Evolutionary conservation across 2,329 filamentous ascomycete genomes (phyloP).

Genomic region (Camillea tinctor): DNA sequence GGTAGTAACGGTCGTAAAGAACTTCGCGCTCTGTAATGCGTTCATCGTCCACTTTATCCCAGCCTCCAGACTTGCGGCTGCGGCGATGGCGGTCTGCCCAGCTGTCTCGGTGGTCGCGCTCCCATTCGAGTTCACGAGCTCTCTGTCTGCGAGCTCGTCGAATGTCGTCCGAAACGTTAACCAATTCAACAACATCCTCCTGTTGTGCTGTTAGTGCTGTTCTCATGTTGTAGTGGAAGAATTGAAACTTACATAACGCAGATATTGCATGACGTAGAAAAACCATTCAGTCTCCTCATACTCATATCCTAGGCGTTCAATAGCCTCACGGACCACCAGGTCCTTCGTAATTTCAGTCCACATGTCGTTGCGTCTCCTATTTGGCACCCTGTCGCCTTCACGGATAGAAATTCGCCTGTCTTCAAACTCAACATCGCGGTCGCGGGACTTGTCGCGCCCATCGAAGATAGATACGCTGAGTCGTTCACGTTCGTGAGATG

Average conservation of each 20-base stretch:
- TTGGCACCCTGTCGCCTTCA: slow-evolving; percentile 32
- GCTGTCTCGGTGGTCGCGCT: slow-evolving; percentile 55
- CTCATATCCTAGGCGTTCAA: slow-evolving; percentile 79
- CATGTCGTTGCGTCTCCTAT: slow-evolving; percentile 61
- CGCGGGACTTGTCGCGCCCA: slow-evolving; percentile 28
- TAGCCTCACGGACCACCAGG: slow-evolving; percentile 80
- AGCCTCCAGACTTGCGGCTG: slow-evolving; percentile 33
- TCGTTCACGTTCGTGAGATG: slow-evolving; percentile 30
- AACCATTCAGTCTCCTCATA: slow-evolving; percentile 88
- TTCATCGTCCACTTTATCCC: slow-evolving; percentile 56
- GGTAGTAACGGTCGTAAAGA: slow-evolving; percentile 51
- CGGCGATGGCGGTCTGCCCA: slow-evolving; percentile 42
- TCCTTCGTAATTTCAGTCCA: slow-evolving; percentile 99
- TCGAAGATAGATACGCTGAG: slow-evolving; percentile 48
- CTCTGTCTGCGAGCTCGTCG: slow-evolving; percentile 59
- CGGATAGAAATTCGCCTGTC: slow-evolving; percentile 47
- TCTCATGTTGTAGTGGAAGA: not conserved
- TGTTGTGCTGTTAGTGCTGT: slow-evolving; percentile 42
- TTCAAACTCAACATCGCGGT: slow-evolving; percentile 53
- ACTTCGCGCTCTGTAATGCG: slow-evolving; percentile 67
- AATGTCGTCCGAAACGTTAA: slow-evolving; percentile 80
- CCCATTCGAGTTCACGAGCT: slow-evolving; percentile 55
- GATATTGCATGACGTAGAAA: slow-evolving; percentile 90
- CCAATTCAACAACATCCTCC: slow-evolving; percentile 85
- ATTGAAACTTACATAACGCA: slow-evolving; percentile 71